Base-by-base conservation (phyloP, 192 early-diverging fungal species). In the Backusella circina region DNA sequence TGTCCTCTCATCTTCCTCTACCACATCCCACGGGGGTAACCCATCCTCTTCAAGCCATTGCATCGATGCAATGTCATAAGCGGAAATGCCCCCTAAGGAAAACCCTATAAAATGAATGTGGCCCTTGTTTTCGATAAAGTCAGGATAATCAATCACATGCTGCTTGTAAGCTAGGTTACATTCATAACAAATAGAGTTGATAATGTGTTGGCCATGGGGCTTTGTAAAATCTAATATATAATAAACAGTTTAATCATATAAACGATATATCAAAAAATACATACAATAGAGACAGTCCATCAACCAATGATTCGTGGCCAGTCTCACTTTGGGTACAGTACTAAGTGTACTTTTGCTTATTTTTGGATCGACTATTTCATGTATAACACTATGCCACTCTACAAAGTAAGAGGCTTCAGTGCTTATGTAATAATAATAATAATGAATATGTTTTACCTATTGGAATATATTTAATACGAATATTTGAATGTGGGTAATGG, bases 31-130 rank as follows among this genome's bases (percentile, higher is more conserved):
- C 7, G 70, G 78, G n/a, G 61, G 32, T 15, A 67, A 33, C 28
- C 41, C 36, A 33, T 83, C 80, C 2, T 80, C 83, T n/a, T 78
- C 77, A 44, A 77, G 76, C 71, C 84, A 83, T 18, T 81, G 73
- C 16, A 75, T 78, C 0, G 83, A 76, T 32, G 90, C 50, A 61
- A 92, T 89, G 78, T 92, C 91, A 73, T 86, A 92, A 70, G 86
- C 89, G 23, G 89, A 82, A 1, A 92, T 75, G 3, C 91, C 91
- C 8, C 91, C 91, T 44, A 92, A 75, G 0, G 91, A 92, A n/a
- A 88, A 85, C 1, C 88, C 90, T 18, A 90, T 85, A 8, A 92
- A 68, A 44, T 83, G 80, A 21, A 91, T 74, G n/a, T 84, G 80
- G 9, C 91, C 91, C 16, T 75, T 79, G 30, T 73, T 79, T 37